Conservation (phyloP, 2,329 filamentous ascomycete species). For the Trichoderma harzianum region DNA sequence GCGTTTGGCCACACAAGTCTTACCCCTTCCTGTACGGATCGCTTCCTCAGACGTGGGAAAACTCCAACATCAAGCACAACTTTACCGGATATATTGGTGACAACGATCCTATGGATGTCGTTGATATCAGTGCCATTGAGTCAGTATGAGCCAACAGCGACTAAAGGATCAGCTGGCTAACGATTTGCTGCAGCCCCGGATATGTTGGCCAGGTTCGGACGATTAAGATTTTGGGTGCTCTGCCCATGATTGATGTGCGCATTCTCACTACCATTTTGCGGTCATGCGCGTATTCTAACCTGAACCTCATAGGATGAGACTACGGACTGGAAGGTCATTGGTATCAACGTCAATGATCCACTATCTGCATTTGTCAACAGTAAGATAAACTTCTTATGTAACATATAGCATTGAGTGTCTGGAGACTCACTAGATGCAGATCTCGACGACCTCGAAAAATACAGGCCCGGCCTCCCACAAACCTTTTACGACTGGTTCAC, state of each 20-base stretch:
- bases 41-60: conserved; percentile 45
- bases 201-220: conserved; percentile 40
- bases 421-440: conserved; percentile 25
- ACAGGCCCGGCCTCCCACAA: conserved; percentile 36
- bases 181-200: conserved; percentile 22
- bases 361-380: conserved; percentile 34
- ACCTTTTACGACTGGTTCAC: conserved; percentile 40
- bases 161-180: background rate
- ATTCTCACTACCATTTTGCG: background rate
- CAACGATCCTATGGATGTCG: conserved; percentile 42
- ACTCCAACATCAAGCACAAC: conserved; percentile 38
- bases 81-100: conserved; percentile 38
- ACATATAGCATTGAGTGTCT: too few relatives aligned
- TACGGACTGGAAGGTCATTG: conserved; percentile 42
- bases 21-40: conserved; percentile 44
- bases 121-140: conserved; percentile 37
- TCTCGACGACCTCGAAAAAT: conserved; percentile 37
- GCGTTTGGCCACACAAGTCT: conserved; percentile 42
- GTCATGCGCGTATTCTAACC: background rate
- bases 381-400: conserved; percentile 20
- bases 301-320: conserved; percentile 21
- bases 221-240: conserved; percentile 40
- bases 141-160: conserved; percentile 14
- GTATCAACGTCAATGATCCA: conserved; percentile 38
- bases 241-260: conserved; percentile 38